Conservation (phyloP, 73 alveolate species). For the Symbiodinium natans region DNA sequence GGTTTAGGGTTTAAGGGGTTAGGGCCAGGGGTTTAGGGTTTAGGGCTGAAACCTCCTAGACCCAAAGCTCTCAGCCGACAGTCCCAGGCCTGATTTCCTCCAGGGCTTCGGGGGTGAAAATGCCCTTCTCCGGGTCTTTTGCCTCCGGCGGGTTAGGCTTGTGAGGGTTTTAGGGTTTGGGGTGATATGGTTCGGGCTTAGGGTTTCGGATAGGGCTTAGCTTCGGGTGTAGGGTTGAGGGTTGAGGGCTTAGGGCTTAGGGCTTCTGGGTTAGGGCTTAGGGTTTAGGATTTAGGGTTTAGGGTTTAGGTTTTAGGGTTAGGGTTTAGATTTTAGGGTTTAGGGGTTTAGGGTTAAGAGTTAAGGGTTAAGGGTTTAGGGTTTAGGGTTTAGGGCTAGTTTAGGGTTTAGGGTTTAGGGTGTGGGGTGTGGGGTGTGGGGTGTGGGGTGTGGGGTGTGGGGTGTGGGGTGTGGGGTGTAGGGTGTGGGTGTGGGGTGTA, state of each 20-base stretch:
- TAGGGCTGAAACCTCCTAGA: too few relatives aligned
- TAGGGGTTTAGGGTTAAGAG: neutral
- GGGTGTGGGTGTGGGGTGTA: too few relatives aligned
- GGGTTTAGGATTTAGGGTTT: too few relatives aligned
- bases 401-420: neutral
- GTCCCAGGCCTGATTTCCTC: constrained; percentile 36
- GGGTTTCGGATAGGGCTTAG: neutral
- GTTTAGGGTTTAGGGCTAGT: too few relatives aligned
- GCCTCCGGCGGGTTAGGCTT: neutral
- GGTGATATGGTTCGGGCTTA: neutral
- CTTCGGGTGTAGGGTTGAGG: neutral
- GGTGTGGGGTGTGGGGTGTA: too few relatives aligned
- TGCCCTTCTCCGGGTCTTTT: constrained; percentile 49
- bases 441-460: too few relatives aligned
- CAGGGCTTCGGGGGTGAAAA: constrained; percentile 57
- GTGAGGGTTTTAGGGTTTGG: too few relatives aligned
- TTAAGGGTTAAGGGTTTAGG: neutral
- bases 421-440: neutral
- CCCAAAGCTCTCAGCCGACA: neutral
- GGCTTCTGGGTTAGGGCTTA: neutral
- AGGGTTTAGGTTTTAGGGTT: too few relatives aligned
- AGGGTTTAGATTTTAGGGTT: too few relatives aligned
- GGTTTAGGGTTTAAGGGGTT: too few relatives aligned
- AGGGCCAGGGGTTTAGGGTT: neutral
- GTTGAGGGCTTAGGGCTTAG: neutral